A percentile compares a stretch with the other conserved stretches of the same genome.
These are phyloP conservation scores for Mortierella claussenii DNA, from an alignment of 192 early-diverging fungal species.

Conservation along the genomic window DNA sequence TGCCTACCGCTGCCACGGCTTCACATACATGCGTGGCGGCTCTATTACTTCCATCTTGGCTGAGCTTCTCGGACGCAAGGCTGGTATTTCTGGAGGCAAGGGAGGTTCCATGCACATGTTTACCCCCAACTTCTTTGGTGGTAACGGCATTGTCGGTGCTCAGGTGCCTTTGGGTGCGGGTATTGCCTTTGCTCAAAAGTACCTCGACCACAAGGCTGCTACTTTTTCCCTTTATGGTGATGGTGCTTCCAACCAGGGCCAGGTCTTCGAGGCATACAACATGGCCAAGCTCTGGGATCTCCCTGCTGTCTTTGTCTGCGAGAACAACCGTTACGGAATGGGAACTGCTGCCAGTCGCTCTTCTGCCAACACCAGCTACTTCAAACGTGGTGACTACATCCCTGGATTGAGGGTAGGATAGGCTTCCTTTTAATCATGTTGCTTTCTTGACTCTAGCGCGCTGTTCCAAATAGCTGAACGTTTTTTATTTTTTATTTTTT, in stretches of 20 bases:
- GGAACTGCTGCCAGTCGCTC: slow-evolving; percentile 91
- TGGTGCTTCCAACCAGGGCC: slow-evolving; percentile 98
- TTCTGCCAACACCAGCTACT: slow-evolving; percentile 95
- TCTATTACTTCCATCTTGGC: slow-evolving; percentile 72
- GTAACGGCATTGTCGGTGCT: slow-evolving; percentile 99
- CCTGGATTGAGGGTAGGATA: slow-evolving; percentile 83
- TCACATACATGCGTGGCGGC: slow-evolving; percentile 88
- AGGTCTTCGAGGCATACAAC: slow-evolving; percentile 99
- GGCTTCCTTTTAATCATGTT: neutral
- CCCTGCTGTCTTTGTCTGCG: slow-evolving; percentile 94
- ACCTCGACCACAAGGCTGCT: slow-evolving; percentile 78
- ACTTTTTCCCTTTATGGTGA: slow-evolving; percentile 96
- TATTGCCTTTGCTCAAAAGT: slow-evolving; percentile 95
- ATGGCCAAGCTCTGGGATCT: slow-evolving; percentile 99
- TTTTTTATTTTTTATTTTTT: no score
- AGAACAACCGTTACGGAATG: slow-evolving; percentile 99
- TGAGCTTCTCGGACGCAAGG: slow-evolving; percentile 85
- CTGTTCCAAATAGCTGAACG: no score
- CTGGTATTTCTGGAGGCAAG: slow-evolving; percentile 93
- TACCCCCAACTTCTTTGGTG: slow-evolving; percentile 94
- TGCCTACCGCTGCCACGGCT: slow-evolving; percentile 98
- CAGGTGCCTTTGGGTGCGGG: slow-evolving; percentile 90
- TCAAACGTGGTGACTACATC: slow-evolving; percentile 95
- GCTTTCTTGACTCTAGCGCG: neutral
- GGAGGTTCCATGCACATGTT: slow-evolving; percentile 99